Conservation (phyloP, 257 asterid genomes). For the Ophiorrhiza pumila region DNA sequence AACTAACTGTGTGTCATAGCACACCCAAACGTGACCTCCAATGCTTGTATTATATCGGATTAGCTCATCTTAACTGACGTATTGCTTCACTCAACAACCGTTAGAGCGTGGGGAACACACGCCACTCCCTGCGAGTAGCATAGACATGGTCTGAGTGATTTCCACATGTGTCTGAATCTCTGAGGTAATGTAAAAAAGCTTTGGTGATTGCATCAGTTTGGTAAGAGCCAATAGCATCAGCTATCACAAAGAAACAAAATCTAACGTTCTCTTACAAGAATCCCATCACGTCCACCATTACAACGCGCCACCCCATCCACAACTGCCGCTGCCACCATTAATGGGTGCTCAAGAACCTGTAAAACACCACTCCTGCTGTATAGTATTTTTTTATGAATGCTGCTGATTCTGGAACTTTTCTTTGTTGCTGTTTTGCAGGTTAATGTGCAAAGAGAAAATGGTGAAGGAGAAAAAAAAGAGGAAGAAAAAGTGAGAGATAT, state of each 20-base stretch:
- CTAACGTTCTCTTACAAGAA: conserved; percentile 36
- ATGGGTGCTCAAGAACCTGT: conserved; percentile 77
- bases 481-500: conserved; percentile 44
- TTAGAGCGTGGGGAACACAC: conserved; percentile 27
- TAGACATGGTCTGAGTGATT: background rate
- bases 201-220: conserved; percentile 22
- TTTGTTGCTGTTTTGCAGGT: conserved; percentile 14
- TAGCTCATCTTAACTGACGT: background rate
- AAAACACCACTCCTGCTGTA: conserved; percentile 14
- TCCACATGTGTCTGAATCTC: background rate
- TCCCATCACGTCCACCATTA: conserved; percentile 12
- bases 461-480: conserved; percentile 27
- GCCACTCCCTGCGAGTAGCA: conserved; percentile 26
- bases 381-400: background rate
- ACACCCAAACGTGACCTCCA: conserved; percentile 37
- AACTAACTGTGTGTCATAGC: conserved; percentile 33
- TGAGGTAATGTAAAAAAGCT: conserved; percentile 23
- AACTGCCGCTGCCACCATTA: conserved; percentile 20
- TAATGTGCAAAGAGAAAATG: conserved; percentile 31
- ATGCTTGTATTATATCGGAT: background rate
- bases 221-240: conserved; percentile 27
- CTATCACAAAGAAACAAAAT: conserved; percentile 35
- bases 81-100: background rate
- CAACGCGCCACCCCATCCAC: conserved; percentile 62
- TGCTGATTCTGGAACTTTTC: background rate